phyloP scores from a whole-genome alignment of 2,329 filamentous ascomycete species.

The Trichoderma koningiopsis region DNA sequence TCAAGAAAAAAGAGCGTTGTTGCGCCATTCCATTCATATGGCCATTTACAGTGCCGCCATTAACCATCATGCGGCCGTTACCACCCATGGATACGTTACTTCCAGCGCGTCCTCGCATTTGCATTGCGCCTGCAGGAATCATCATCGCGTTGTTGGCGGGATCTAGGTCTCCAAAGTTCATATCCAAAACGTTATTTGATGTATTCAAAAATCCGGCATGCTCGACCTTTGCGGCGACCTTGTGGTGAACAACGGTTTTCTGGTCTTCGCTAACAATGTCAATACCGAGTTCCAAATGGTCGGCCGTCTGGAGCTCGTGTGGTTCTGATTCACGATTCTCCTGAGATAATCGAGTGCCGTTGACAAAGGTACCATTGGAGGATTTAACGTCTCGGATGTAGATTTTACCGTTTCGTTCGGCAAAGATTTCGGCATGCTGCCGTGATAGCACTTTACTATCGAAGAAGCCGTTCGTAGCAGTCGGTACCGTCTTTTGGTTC shows the following conservation, averaged over 20 bases:
- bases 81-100: conserved; percentile 66
- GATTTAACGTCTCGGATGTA: conserved; percentile 98
- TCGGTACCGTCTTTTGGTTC: conserved; percentile 93
- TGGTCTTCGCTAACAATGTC: conserved; percentile 99
- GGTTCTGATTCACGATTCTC: conserved; percentile 97
- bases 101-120: conserved; percentile 69
- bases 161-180: conserved; percentile 91
- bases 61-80: conserved; percentile 63
- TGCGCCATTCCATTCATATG: conserved; percentile 65
- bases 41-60: conserved; percentile 47
- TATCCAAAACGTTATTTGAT: conserved; percentile 76
- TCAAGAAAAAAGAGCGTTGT: conserved; percentile 82
- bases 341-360: conserved; percentile 82
- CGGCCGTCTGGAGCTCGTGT: conserved; percentile 86
- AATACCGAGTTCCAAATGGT: conserved; percentile 92
- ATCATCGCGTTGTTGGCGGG: conserved; percentile 74
- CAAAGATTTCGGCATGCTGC: conserved; percentile 95
- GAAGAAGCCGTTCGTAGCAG: conserved; percentile 89
- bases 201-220: conserved; percentile 83
- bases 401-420: conserved; percentile 80
- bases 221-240: conserved; percentile 95
- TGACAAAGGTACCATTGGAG: conserved; percentile 98
- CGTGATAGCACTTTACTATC: conserved; percentile 97
- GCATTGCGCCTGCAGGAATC: conserved; percentile 67
- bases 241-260: conserved; percentile 97